phyloP scores from a whole-genome alignment of 1,139 yeast species.

The Zygosaccharomyces pseudobailii region DNA sequence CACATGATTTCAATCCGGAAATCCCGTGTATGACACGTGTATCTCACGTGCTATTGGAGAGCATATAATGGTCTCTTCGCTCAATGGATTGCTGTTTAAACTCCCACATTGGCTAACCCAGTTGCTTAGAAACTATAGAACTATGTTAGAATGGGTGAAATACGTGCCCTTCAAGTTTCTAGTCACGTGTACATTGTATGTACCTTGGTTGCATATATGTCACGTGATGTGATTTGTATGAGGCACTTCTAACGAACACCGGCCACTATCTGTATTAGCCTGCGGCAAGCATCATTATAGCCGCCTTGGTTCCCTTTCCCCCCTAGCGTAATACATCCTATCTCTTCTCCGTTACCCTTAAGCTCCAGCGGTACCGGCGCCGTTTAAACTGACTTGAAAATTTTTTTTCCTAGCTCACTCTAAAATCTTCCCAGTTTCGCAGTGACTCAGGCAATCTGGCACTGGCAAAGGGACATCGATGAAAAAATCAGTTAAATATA shows the following conservation, averaged over 20 bases:
- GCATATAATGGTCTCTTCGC: neutral
- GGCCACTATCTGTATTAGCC: no score
- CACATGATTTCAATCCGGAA: neutral
- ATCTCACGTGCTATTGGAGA: neutral
- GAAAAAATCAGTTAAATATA: neutral
- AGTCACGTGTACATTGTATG: no score
- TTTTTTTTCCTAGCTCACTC: no score
- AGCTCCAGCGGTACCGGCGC: conserved; percentile 2
- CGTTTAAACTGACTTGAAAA: neutral
- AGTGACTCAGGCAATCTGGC: neutral
- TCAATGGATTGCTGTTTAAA: no score
- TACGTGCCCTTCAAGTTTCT: no score
- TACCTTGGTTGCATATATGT: no score
- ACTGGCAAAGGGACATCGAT: neutral
- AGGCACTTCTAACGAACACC: no score
- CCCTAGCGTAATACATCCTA: neutral
- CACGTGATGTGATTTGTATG: no score
- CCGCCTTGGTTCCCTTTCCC: neutral
- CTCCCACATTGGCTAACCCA: no score
- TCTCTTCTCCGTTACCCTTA: neutral
- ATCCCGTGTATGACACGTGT: neutral
- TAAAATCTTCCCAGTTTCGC: neutral
- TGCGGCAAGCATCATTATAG: no score
- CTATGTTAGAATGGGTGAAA: no score
- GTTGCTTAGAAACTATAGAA: no score